Base-by-base conservation (phyloP, 1,284 basidiomycete species). In the Trichosporon sp. region DNA sequence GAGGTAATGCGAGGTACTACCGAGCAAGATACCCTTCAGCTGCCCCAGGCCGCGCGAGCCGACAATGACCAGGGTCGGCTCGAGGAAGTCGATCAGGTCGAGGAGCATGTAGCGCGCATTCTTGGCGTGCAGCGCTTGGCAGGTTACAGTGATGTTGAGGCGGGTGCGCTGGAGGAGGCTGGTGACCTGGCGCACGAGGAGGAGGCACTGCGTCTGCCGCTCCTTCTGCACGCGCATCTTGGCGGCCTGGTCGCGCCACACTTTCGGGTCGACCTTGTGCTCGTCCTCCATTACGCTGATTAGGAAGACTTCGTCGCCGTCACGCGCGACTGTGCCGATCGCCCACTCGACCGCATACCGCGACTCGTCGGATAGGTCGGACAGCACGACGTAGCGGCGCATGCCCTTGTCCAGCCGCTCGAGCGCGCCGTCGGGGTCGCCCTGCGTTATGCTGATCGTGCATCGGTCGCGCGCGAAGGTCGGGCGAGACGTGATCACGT, bases 1-100 rank as follows among this genome's bases (percentile, higher is more conserved):
- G 58, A 98, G 87, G 77, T 99, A 99, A 79, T 98, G 92, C 3
- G 92, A 95, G 0, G 94, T 97, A 3, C 92, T 95, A n/a, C 95
- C 95, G 36, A 98, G 88, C 6, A 98, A 84, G 73, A 97, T 95
- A 25, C 92, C 94, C 76, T 95, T 95, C 62, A 98, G 80, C 72
- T 92, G 89, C 25, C 91, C 87, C 31, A 96, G 74, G 65, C 95
- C 95, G 64, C 95, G 88, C 19, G 92, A 95, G 5, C 95, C 95
- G 9, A 98, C 94, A 61, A 99, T 95, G 29, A 95, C 85, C 88
- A 98, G 92, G 3, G 88, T 89, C 1, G 95, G 95, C 67, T 94
- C 89, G 59, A 89, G 84, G 74, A 91, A 88, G 77, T 98, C 95
- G 46, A 97, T 89, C 63, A 97, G 86, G 75, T 95, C 91, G 27